Evolutionary conservation across 2,329 filamentous ascomycete genomes (phyloP).

Genomic region (Samsoniella hepiali): DNA sequence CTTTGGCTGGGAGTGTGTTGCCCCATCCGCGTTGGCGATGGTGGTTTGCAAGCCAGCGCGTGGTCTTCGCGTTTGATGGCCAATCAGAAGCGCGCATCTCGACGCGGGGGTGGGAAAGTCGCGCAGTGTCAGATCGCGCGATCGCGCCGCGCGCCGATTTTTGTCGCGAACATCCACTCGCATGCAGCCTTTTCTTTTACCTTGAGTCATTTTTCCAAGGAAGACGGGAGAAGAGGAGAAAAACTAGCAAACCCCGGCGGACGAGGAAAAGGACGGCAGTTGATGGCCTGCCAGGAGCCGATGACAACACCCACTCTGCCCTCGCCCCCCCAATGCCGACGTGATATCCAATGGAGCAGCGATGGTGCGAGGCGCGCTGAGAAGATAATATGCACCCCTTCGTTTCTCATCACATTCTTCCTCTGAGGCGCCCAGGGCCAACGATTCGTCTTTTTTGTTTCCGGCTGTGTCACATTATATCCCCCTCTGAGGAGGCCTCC

Average conservation of each 20-base stretch:
- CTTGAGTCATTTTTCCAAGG: not conserved
- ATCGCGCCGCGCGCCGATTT: constrained; percentile 1
- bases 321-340: not conserved
- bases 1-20: not conserved
- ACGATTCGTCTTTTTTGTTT: not conserved
- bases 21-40: not conserved
- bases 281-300: not conserved
- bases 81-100: constrained; percentile 13
- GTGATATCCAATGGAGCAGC: not conserved
- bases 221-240: too few relatives aligned
- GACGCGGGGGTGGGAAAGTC: constrained; percentile 8
- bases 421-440: not conserved
- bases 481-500: not conserved
- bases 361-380: not conserved
- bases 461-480: too few relatives aligned
- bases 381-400: not conserved
- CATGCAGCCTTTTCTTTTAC: not conserved
- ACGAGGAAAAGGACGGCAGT: not conserved
- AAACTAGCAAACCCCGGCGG: too few relatives aligned
- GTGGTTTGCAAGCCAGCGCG: not conserved
- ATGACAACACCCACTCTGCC: not conserved
- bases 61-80: not conserved
- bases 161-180: not conserved
- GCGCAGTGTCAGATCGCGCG: constrained; percentile 6
- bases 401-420: not conserved